These are phyloP conservation scores for Linum trigynum DNA, from an alignment of 345 rosid species.

Conservation along the genomic window DNA sequence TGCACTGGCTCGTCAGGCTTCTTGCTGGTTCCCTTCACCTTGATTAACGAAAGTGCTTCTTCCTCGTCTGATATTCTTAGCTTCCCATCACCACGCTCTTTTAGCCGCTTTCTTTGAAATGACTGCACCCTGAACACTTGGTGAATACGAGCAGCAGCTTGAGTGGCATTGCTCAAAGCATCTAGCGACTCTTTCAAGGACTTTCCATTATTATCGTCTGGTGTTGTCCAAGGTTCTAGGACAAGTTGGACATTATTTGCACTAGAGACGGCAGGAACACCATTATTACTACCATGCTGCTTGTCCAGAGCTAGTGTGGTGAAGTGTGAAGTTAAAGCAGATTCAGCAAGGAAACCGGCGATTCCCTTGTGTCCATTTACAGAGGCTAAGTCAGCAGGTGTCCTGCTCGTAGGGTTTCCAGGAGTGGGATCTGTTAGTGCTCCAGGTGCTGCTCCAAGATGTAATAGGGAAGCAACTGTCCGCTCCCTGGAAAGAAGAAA, in stretches of 20 bases:
- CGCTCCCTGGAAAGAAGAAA: constrained; percentile 41
- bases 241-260: constrained; percentile 22
- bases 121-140: constrained; percentile 88
- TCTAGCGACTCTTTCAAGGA: constrained; percentile 67
- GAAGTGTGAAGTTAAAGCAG: constrained; percentile 48
- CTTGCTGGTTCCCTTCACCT: constrained; percentile 41
- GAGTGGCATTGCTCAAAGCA: constrained; percentile 82
- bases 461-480: constrained; percentile 62
- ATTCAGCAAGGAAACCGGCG: constrained; percentile 88
- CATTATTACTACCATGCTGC: constrained; percentile 17
- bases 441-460: constrained; percentile 81
- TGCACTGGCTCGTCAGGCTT: constrained; percentile 54
- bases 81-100: constrained; percentile 44
- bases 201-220: constrained; percentile 19
- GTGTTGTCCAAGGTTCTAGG: constrained; percentile 25
- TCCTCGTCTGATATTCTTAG: constrained; percentile 51
- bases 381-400: constrained; percentile 85
- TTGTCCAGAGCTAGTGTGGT: constrained; percentile 46
- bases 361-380: constrained; percentile 85
- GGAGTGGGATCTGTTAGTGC: constrained; percentile 72
- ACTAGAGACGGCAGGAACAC: constrained; percentile 8
- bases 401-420: constrained; percentile 46
- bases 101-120: constrained; percentile 70
- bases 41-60: constrained; percentile 53
- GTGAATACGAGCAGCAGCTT: constrained; percentile 78